Base-by-base conservation (phyloP, 352 stramenopile species). In the Globisporangium alternatum region DNA sequence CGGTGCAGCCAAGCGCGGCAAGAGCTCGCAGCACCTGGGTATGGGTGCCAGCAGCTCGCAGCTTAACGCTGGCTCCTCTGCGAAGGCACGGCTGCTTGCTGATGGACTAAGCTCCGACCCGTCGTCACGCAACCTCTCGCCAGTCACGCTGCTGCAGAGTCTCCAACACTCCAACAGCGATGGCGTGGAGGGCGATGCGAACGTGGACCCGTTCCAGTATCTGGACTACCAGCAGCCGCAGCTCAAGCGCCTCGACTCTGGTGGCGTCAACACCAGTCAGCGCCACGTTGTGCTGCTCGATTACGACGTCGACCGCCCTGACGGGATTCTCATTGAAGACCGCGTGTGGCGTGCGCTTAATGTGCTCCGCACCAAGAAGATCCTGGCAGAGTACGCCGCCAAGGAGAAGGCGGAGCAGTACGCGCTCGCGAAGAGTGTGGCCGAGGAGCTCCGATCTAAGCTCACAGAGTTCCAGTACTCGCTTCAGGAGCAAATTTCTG, bases 121-220 rank as follows among this genome's bases (percentile, higher is more conserved):
- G 21, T 88, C 78, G 13, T 76, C 69, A 5, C 70, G 78, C 9
- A 62, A 48, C 12, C 45, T 83, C 33, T 60, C 60, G 21, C 45
- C 68, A 1, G 56, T 69, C 5, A 67, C 66, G 37, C 45, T 79
- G 44, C 58, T 76, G 25, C 75, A 76, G 41, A 83, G 66, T 25
- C 60, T 87, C 2, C 72, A 78, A 31, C 45, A 72, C 2, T 72
- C 72, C 4, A 67, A 60, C 52, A 68, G 55, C 43, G 54, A 71
- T 21, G 19, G 61, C 7, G n/a, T 76, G 19, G 81, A 81, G 0
- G 49, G 59, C n/a, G 77, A 88, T 52, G 28, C 44, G 33, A 89
- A 79, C 60, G 76, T 88, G 21, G 87, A 96, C 35, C 88, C 86
- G 39, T 91, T 97, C 48, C 66, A 90, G 37, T 41, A 85, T 12